Evolutionary conservation across 2,329 filamentous ascomycete species (phyloP), one percentile per base, ranked within the genome.

Genomic region (Talaromyces sp.): DNA sequence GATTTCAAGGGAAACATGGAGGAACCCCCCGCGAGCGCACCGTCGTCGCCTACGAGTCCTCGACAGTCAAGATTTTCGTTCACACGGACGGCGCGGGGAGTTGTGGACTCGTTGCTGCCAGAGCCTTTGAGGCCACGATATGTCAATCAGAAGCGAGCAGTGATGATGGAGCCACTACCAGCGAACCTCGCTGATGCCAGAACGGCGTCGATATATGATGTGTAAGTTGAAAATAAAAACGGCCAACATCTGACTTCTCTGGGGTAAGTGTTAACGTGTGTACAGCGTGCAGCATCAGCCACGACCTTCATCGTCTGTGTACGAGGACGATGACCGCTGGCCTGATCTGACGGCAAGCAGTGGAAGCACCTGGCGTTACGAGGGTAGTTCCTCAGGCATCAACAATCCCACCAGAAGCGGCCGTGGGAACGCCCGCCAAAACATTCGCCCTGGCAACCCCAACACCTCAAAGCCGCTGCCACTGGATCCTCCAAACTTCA

Each of bases 81-180:
- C 11, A 28, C 43, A 31, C 57, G 53, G 7, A 55, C 39, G 4
- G 53, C 57, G 22, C 36, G 57, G 22, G 57, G 57, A 13, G 46
- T 56, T 7, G 57, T 59, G 4, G 37, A 59, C 5, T 59, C 57
- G 8, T 31, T 59, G 52, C 45, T 59, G 9, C 57, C 57, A 15
- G 53, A 52, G 17, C 57, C 57, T 21, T 43, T 59, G 13, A 56
- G 22, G 21, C 25, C 53, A 4, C 57, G 45, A 22, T 13, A 41
- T 52, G 53, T 59, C 17, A 8, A 36, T 10, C 13, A 40, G 37
- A 56, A 56, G 36, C 45, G 37, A 5, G 2, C 43, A 6, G 43
- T 51, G 6, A 50, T 35, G 35, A 21, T 56, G 22, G 45, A 52
- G 11, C 19, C 48, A 5, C 17, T 37, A 15, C 57, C 46, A 21